phyloP scores from a whole-genome alignment of 2,329 filamentous ascomycete species.

The Immersiporthe knoxdaviesiana region DNA sequence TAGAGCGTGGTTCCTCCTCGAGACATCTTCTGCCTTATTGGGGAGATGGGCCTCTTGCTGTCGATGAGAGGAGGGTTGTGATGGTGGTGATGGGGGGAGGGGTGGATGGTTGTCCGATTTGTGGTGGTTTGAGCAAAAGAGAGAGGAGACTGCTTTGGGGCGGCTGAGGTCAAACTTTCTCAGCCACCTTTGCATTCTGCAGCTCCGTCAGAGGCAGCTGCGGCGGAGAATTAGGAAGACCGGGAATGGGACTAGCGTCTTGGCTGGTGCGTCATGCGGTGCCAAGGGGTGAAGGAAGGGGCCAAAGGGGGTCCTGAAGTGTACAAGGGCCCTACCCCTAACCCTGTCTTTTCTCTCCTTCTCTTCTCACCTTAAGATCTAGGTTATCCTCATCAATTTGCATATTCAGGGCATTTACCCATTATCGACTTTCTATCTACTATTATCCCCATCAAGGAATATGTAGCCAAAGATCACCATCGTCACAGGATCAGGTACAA shows the following conservation, averaged over 20 bases:
- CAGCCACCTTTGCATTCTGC: slow-evolving; percentile 20
- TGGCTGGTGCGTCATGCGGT: background rate
- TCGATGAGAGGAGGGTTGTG: slow-evolving; percentile 12
- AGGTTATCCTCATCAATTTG: too few relatives aligned
- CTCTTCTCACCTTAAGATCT: too few relatives aligned
- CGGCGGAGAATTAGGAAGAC: background rate
- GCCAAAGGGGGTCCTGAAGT: background rate
- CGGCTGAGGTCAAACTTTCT: slow-evolving; percentile 15
- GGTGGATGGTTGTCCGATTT: slow-evolving; percentile 10
- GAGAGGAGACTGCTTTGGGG: background rate
- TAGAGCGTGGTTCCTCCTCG: slow-evolving; percentile 93
- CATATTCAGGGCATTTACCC: too few relatives aligned
- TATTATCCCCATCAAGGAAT: background rate
- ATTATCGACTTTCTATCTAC: background rate
- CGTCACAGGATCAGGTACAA: slow-evolving; percentile 62
- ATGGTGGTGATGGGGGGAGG: slow-evolving; percentile 19
- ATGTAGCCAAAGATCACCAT: too few relatives aligned
- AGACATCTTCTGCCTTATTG: slow-evolving; percentile 76
- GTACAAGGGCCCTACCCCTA: background rate
- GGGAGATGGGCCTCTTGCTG: slow-evolving; percentile 24
- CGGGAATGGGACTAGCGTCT: slow-evolving; percentile 17
- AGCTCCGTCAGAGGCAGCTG: slow-evolving; percentile 9
- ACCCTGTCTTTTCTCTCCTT: background rate
- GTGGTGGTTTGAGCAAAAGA: background rate
- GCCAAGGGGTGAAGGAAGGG: background rate